Percentiles rank a stretch among this genome's conserved stretches.
These are phyloP conservation scores for Saturnispora sanitii DNA, from an alignment of 805 yeast species.

Conservation along the genomic window DNA sequence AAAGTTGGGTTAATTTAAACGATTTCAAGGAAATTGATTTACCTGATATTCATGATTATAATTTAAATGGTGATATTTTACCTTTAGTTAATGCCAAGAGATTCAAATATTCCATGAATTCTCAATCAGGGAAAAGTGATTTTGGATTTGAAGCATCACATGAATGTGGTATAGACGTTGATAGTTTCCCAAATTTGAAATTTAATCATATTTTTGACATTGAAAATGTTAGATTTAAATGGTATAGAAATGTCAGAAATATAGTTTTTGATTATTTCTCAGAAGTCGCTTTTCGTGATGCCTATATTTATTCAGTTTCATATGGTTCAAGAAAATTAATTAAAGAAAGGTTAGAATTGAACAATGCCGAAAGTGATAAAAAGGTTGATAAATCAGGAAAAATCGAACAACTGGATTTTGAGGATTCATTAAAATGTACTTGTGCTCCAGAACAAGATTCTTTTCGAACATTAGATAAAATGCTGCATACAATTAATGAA, in stretches of 20 bases:
- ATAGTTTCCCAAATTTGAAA: constrained; percentile 15
- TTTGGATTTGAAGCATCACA: constrained; percentile 52
- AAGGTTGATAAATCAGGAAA: not conserved
- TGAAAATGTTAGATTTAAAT: constrained; percentile 63
- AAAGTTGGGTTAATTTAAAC: constrained; percentile 49
- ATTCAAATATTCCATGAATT: constrained; percentile 58
- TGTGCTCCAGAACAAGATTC: not conserved
- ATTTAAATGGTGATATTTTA: constrained; percentile 35
- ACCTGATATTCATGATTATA: constrained; percentile 28
- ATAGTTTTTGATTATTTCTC: constrained; percentile 50
- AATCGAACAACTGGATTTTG: not conserved
- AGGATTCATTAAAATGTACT: not conserved
- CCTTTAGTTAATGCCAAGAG: constrained; percentile 65
- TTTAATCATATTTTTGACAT: constrained; percentile 64
- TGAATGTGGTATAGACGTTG: constrained; percentile 45
- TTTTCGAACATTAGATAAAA: constrained; percentile 38
- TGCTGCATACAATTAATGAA: constrained; percentile 33
- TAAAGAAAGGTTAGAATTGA: constrained; percentile 4
- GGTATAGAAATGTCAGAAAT: constrained; percentile 68
- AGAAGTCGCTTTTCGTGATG: constrained; percentile 35
- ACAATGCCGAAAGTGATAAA: not conserved
- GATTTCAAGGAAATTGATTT: constrained; percentile 53
- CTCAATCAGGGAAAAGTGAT: constrained; percentile 22
- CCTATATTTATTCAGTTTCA: constrained; percentile 29
- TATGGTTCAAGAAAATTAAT: constrained; percentile 23